Evolutionary conservation across 2,329 filamentous ascomycete species (phyloP).

Genomic region (Diaporthe aspalathi): DNA sequence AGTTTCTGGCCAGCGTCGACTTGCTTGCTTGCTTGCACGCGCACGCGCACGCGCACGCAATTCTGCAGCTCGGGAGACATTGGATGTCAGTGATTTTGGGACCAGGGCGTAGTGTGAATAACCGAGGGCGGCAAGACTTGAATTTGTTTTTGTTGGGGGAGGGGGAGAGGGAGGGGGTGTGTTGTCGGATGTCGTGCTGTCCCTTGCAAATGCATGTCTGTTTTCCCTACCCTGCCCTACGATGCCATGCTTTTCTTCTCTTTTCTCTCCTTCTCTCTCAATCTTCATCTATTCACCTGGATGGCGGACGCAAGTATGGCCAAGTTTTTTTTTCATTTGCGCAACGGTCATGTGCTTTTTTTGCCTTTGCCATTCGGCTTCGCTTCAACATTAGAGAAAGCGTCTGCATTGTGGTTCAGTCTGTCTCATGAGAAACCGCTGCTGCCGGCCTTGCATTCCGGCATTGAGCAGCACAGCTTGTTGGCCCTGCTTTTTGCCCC

Average conservation of each 20-base stretch:
- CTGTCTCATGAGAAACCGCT: slow-evolving; percentile 1
- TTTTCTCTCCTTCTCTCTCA: background rate
- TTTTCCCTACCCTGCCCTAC: background rate
- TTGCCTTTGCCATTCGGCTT: too few species aligned
- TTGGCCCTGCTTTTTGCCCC: slow-evolving; percentile 12
- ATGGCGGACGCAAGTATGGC: background rate
- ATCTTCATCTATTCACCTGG: slow-evolving; percentile 2
- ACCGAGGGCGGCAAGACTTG: slow-evolving; percentile 16
- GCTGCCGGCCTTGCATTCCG: slow-evolving; percentile 13
- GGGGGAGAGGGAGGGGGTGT: too few species aligned
- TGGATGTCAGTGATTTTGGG: background rate
- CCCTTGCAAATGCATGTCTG: slow-evolving; percentile 20
- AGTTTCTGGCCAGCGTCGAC: background rate
- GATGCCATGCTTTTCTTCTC: background rate
- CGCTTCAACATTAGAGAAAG: slow-evolving; percentile 4
- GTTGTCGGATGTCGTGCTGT: slow-evolving; percentile 20
- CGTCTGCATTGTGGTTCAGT: background rate
- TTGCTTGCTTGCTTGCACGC: background rate
- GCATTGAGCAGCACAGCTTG: slow-evolving; percentile 1
- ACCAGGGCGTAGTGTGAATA: background rate
- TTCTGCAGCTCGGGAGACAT: background rate
- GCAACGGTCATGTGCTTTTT: background rate
- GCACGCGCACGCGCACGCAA: too few species aligned
- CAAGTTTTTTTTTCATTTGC: background rate
- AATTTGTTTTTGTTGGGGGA: too few species aligned